phyloP scores from a whole-genome alignment of 352 stramenopile species.

The Globisporangium middletonii region DNA sequence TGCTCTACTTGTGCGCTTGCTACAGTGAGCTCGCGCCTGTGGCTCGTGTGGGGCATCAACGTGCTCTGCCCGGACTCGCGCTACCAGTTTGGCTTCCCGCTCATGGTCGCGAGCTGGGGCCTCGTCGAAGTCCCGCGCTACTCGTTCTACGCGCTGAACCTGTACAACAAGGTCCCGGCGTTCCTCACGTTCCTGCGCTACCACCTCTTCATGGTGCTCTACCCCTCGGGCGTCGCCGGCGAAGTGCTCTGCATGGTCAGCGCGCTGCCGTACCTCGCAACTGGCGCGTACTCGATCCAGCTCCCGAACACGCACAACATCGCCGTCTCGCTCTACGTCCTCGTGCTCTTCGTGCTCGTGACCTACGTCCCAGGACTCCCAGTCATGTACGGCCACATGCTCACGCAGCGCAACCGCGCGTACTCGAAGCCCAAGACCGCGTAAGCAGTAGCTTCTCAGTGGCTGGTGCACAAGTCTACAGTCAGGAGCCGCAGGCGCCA shows the following conservation, averaged over 20 bases:
- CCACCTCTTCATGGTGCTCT: constrained; percentile 97
- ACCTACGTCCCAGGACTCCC: constrained; percentile 72
- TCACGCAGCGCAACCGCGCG: constrained; percentile 75
- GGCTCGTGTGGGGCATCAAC: constrained; percentile 94
- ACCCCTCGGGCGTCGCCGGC: constrained; percentile 94
- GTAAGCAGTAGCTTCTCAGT: constrained; percentile 17
- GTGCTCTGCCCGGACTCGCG: constrained; percentile 73
- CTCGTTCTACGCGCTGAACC: constrained; percentile 95
- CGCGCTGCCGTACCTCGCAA: constrained; percentile 46
- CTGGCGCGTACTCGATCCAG: constrained; percentile 62
- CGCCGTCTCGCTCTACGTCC: constrained; percentile 61
- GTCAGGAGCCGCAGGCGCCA: background rate
- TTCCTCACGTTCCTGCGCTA: constrained; percentile 97
- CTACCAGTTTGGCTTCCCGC: constrained; percentile 77
- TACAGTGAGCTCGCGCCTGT: constrained; percentile 85
- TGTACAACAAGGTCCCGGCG: constrained; percentile 91
- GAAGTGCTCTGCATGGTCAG: constrained; percentile 78
- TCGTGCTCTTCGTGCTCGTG: constrained; percentile 64
- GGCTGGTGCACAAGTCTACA: background rate
- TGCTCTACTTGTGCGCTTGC: background rate
- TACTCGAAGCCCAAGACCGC: constrained; percentile 76
- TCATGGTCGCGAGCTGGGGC: constrained; percentile 87
- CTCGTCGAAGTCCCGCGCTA: constrained; percentile 95
- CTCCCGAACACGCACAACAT: constrained; percentile 77
- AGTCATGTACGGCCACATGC: constrained; percentile 86